Percentiles rank a stretch among this genome's conserved stretches.
Evolutionary conservation across 768 basidiomycete species (phyloP).

Genomic region (Russula sp.): DNA sequence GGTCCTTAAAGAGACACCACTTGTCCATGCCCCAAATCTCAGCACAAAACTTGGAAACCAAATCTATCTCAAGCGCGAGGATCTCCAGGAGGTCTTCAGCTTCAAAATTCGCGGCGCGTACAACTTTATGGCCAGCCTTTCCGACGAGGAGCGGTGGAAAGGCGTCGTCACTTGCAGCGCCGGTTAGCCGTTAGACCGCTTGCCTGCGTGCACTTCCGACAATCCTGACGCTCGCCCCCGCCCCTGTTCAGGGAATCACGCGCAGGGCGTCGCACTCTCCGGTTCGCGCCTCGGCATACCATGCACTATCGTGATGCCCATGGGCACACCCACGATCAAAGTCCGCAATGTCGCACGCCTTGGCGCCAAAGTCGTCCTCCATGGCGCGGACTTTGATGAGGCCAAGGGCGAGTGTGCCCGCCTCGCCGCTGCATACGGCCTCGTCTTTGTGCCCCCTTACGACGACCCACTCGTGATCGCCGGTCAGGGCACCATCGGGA

Average conservation of each 20-base stretch:
- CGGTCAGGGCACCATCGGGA: slow-evolving; percentile 91
- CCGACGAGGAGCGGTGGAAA: slow-evolving; percentile 90
- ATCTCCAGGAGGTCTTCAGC: slow-evolving; percentile 95
- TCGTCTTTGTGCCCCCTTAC: slow-evolving; percentile 93
- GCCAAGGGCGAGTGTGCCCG: slow-evolving; percentile 93
- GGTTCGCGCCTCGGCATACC: slow-evolving; percentile 83
- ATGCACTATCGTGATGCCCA: slow-evolving; percentile 99
- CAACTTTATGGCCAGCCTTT: slow-evolving; percentile 93
- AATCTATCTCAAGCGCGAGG: slow-evolving; percentile 96
- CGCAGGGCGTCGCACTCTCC: slow-evolving; percentile 97
- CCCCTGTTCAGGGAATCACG: slow-evolving; percentile 79
- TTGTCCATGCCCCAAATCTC: slow-evolving; percentile 82
- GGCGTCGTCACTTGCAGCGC: slow-evolving; percentile 98
- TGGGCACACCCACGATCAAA: slow-evolving; percentile 93
- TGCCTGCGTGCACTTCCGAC: slow-evolving; percentile 13
- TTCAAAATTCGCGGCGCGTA: slow-evolving; percentile 99
- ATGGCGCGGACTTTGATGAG: slow-evolving; percentile 92
- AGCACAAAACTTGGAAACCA: slow-evolving; percentile 87
- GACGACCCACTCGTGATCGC: slow-evolving; percentile 97
- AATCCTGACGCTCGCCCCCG: slow-evolving; percentile 19
- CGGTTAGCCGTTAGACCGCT: slow-evolving; percentile 54
- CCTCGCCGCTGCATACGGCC: slow-evolving; percentile 68
- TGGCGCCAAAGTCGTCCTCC: slow-evolving; percentile 90
- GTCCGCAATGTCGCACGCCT: slow-evolving; percentile 92
- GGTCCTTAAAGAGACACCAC: slow-evolving; percentile 83